phyloP scores from a whole-genome alignment of 805 yeast species.

The Peterozyma toletana region DNA sequence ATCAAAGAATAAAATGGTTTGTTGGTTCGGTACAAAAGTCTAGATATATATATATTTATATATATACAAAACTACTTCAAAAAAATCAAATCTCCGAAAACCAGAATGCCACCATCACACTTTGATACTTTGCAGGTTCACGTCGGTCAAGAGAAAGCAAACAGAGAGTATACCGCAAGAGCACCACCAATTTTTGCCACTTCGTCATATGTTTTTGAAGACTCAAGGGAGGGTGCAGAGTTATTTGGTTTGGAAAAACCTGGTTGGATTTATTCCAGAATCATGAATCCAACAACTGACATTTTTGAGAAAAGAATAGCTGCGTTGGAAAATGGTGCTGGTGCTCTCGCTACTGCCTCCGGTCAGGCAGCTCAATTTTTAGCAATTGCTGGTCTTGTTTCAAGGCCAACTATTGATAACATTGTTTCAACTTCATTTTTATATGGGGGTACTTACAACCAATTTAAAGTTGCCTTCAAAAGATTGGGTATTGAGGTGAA shows the following conservation, averaged over 20 bases:
- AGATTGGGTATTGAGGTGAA: conserved; percentile 81
- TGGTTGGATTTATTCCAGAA: conserved; percentile 84
- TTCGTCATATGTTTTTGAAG: conserved; percentile 79
- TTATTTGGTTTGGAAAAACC: conserved; percentile 77
- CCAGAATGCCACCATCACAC: conserved; percentile 43
- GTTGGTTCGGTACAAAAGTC: no score
- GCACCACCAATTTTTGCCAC: conserved; percentile 94
- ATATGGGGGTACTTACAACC: conserved; percentile 96
- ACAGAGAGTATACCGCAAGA: conserved; percentile 59
- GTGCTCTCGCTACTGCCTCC: conserved; percentile 85
- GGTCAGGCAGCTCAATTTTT: conserved; percentile 95
- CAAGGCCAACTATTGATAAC: conserved; percentile 67
- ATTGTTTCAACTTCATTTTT: conserved; percentile 78
- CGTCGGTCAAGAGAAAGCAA: conserved; percentile 81
- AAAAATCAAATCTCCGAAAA: no score
- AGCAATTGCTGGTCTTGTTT: conserved; percentile 79
- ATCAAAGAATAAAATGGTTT: no score
- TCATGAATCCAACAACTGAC: conserved; percentile 89
- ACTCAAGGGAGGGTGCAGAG: conserved; percentile 89
- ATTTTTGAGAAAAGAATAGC: conserved; percentile 90
- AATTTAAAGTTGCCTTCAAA: conserved; percentile 87
- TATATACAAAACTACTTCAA: no score
- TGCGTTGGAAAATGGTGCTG: conserved; percentile 88
- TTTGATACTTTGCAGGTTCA: conserved; percentile 91
- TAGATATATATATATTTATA: no score